Evolutionary conservation across 768 basidiomycete species (phyloP), one percentile per base, ranked within the genome.

Genomic region (Tulasnella sp.): DNA sequence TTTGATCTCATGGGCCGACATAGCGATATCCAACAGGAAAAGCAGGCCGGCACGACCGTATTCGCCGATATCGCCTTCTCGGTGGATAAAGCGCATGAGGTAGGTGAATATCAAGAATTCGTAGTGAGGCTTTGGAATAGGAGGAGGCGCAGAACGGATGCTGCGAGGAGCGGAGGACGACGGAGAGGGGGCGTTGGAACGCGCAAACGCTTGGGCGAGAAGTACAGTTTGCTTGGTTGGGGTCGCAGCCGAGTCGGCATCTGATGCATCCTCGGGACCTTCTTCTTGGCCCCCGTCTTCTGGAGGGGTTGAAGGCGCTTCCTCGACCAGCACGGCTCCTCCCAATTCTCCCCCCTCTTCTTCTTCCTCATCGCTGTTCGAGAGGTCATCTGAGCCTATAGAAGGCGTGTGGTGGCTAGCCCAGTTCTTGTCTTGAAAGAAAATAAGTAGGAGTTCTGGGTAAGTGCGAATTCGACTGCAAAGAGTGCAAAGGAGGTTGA

Each of bases 91-190:
- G 0, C 96, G 94, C 14, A 99, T 90, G 46, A 99, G 91, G 83
- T 97, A 97, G 83, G 97, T 95, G 88, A 98, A 98, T 18, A 98
- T 88, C 39, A 97, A 90, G 83, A 98, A 98, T 84, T 99, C 97
- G 83, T 97, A 97, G 86, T 97, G 95, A 27, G 94, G 87, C 84
- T 93, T 94, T 83, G 90, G 91, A 27, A 85, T 84, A 0, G 84
- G 80, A 4, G 83, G 77, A 0, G 89, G 85, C 18, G 82, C 78
- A 6, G 88, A 85, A 19, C 85, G 83, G 18, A 86, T 87, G 83
- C 81, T 52, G 85, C 92, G 92, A 8, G 89, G 88, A 27, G 90
- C 85, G 0, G 93, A 92, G 4, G 94, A 94, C 1, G 88, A 82
- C 5, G 86, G 80, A 21, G 85, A 86, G 42, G 79, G 80, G 76